Evolutionary conservation across 306 rosid species (phyloP), one percentile per base, ranked within the genome.

Genomic region (Spatholobus suberectus): DNA sequence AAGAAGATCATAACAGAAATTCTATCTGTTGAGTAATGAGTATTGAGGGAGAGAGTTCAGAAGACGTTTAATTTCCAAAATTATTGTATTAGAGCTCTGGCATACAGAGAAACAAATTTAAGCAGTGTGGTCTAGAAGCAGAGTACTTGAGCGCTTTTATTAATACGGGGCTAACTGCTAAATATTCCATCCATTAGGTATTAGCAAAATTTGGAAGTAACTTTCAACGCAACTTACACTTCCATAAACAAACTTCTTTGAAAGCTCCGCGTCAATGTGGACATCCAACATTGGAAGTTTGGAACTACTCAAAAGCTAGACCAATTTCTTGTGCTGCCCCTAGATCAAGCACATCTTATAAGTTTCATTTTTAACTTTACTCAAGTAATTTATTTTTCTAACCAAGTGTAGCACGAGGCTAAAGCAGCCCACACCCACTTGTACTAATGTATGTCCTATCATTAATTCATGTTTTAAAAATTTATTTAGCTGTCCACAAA

Each of bases 11-110:
- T 8, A 69, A n/a, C 14, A 24, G 32, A 29, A 29, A 29, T 29
- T 32, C 32, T 5, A 12, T 44, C 47, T 3, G 21, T 66, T 3
- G 29, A 43, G 57, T 24, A 43, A 23, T n/a, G 85, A 82, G 81
- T 57, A 23, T 59, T 73, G 80, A 81, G 84, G 81, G 81, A 76
- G 85, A 54, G 85, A 82, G 81, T 27, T 82, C 81, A 82, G 85
- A 82, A 82, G 63, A 82, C 18, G 17, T 82, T 82, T 40, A 37
- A 29, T 57, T 38, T 75, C 85, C 76, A 75, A 41, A 40, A 54
- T 12, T 24, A 6, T 1, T 63, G 75, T 17, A 14, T 38, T 15
- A 7, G 40, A 41, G 21, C 51, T 13, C 4, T 23, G 15, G 29
- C 2, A 40, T 17, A 8, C 6, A 59, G 43, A 73, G 52, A 34